phyloP scores from a whole-genome alignment of 2,329 filamentous ascomycete genomes.

The Cercospora sp. region DNA sequence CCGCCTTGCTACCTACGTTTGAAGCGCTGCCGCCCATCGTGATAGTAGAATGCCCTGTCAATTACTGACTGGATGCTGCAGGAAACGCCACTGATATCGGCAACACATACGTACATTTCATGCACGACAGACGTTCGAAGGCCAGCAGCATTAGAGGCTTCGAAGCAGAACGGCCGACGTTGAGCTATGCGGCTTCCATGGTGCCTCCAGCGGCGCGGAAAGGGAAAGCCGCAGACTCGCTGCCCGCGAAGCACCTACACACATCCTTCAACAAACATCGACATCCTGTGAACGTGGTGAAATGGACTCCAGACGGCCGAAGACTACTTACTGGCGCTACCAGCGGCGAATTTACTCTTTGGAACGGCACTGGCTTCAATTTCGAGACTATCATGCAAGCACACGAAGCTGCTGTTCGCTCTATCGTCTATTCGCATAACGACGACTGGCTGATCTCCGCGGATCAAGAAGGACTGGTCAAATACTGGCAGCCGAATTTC shows the following conservation, averaged over 20 bases:
- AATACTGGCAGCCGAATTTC: slow-evolving; percentile 99
- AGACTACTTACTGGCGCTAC: slow-evolving; percentile 89
- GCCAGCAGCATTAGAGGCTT: slow-evolving; percentile 71
- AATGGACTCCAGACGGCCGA: slow-evolving; percentile 95
- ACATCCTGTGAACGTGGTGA: slow-evolving; percentile 93
- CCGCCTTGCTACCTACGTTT: neutral
- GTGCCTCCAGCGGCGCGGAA: slow-evolving; percentile 77
- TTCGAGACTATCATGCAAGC: slow-evolving; percentile 99
- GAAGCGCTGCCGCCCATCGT: neutral
- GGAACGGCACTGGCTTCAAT: slow-evolving; percentile 99
- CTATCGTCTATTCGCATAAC: slow-evolving; percentile 85
- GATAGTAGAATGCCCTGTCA: neutral
- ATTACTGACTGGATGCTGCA: slow-evolving; percentile 22
- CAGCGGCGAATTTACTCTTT: slow-evolving; percentile 95
- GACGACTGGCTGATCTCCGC: slow-evolving; percentile 97
- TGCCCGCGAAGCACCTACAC: slow-evolving; percentile 93
- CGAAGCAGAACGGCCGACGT: slow-evolving; percentile 79
- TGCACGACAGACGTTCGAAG: slow-evolving; percentile 75
- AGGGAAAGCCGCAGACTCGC: slow-evolving; percentile 75
- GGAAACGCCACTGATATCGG: slow-evolving; percentile 41
- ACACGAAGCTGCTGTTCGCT: slow-evolving; percentile 83
- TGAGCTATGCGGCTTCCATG: slow-evolving; percentile 91
- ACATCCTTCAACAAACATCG: slow-evolving; percentile 99
- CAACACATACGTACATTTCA: slow-evolving; percentile 66
- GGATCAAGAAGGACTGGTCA: slow-evolving; percentile 91